Conservation (phyloP, 306 rosid species). For the Aeschynomene evenia region DNA sequence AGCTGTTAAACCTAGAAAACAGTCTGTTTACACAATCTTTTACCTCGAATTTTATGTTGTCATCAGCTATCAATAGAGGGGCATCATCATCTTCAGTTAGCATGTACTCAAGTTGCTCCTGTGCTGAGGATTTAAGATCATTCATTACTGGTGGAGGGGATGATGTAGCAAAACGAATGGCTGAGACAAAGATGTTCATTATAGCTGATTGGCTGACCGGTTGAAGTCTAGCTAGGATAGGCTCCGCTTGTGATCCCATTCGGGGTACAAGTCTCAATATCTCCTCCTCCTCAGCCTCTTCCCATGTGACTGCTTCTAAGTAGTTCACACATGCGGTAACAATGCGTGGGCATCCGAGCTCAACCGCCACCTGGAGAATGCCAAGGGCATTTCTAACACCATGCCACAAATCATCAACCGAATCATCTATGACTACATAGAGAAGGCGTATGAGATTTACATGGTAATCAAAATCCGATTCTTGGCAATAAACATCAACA, state of each 20-base stretch:
- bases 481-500: conserved; percentile 80
- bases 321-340: conserved; percentile 70
- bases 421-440: conserved; percentile 52
- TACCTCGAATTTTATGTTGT: conserved; percentile 60
- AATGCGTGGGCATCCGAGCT: conserved; percentile 73
- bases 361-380: conserved; percentile 72
- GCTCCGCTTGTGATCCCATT: conserved; percentile 69
- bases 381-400: conserved; percentile 85
- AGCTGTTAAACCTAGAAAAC: conserved; percentile 51
- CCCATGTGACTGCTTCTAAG: conserved; percentile 95
- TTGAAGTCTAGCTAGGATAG: conserved; percentile 88
- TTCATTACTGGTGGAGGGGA: conserved; percentile 57
- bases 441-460: conserved; percentile 76
- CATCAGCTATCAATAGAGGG: conserved; percentile 69
- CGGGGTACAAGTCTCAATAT: conserved; percentile 71
- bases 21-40: conserved; percentile 66
- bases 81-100: conserved; percentile 87
- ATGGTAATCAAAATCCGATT: conserved; percentile 72
- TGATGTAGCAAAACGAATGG: conserved; percentile 75
- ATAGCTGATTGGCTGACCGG: conserved; percentile 69
- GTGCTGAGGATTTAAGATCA: conserved; percentile 86
- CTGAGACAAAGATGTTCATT: conserved; percentile 57
- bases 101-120: conserved; percentile 96
- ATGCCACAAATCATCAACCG: conserved; percentile 68
- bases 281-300: conserved; percentile 94